Evolutionary conservation across 2,329 filamentous ascomycete genomes (phyloP), one percentile per base, ranked within the genome.

Genomic region (Fusarium aywerte): DNA sequence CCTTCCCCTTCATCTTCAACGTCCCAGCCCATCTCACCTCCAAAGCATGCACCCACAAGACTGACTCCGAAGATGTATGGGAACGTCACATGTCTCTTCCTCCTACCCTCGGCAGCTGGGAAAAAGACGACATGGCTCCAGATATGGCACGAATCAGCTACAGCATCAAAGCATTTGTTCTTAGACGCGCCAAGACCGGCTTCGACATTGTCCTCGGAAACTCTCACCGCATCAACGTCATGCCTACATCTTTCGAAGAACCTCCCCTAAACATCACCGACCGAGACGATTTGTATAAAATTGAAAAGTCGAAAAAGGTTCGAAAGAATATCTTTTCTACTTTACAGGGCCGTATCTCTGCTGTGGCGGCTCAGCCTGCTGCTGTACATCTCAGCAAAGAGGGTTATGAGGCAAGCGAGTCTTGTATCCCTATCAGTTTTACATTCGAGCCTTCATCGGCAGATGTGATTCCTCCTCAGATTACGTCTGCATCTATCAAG

Each of bases 1-100:
- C 43, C 0, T 59, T 73, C 7, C 70, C 70, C 0, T 73, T 73
- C n/a, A 47, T 67, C 16, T 73, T 73, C 35, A 69, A 69, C 15
- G 36, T 73, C 3, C 70, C 70, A n/a, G 52, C 69, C 2, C 68
- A 72, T 15, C 64, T 73, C 1, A 63, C 68, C 4, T 53, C 62
- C 3, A 53, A 62, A n/a, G 66, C 70, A 0, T 73, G 70, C 21
- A 38, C 36, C 1, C 70, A 73, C 50, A 43, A 25, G 2, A 63
- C 67, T 1, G 29, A 25, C 2, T 65, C 61, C 0, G 59, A 57
- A 7, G 31, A 68, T 15, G 47, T 73, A 2, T 57, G 65, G 50
- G 45, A 64, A 25, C 43, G 33, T 15, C 70, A 73, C 47, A 65
- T 63, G 49, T 32, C 49, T 15, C 39, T 73, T 13, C 70, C 70